phyloP scores from a whole-genome alignment of 1,284 basidiomycete genomes.

The Moesziomyces sp. region DNA sequence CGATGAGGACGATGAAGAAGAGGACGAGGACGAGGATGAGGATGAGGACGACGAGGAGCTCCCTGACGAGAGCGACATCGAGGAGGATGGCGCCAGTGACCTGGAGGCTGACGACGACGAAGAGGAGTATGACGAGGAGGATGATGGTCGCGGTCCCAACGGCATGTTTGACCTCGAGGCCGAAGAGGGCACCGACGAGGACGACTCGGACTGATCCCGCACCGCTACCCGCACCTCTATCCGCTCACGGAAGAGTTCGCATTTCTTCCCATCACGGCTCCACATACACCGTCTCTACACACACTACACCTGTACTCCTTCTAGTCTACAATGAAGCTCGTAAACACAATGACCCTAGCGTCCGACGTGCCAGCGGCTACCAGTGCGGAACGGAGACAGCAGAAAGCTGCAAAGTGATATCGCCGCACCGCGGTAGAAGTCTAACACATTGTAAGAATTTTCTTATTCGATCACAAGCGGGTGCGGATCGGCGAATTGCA shows the following conservation, averaged over 20 bases:
- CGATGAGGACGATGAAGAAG: constrained; percentile 28
- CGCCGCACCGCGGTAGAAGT: no score
- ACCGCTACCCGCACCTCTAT: neutral
- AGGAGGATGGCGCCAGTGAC: constrained; percentile 43
- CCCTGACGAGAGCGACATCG: constrained; percentile 49
- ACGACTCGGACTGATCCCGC: constrained; percentile 34
- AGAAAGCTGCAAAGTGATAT: no score
- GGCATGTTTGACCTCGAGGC: constrained; percentile 51
- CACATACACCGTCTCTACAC: no score
- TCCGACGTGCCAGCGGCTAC: no score
- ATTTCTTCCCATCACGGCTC: neutral
- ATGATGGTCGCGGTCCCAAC: constrained; percentile 33
- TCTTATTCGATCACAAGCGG: no score
- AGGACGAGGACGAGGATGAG: constrained; percentile 36
- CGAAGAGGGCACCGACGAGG: constrained; percentile 49
- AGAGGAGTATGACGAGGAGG: constrained; percentile 51
- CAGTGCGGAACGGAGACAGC: no score
- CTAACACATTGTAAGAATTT: no score
- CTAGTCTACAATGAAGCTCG: no score
- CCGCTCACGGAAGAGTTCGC: no score
- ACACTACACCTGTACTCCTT: no score
- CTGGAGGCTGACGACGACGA: constrained; percentile 50
- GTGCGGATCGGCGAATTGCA: no score
- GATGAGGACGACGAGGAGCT: constrained; percentile 37
- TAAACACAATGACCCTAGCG: no score